phyloP scores from a whole-genome alignment of 805 yeast genomes.

The Starmerella asiatica region DNA sequence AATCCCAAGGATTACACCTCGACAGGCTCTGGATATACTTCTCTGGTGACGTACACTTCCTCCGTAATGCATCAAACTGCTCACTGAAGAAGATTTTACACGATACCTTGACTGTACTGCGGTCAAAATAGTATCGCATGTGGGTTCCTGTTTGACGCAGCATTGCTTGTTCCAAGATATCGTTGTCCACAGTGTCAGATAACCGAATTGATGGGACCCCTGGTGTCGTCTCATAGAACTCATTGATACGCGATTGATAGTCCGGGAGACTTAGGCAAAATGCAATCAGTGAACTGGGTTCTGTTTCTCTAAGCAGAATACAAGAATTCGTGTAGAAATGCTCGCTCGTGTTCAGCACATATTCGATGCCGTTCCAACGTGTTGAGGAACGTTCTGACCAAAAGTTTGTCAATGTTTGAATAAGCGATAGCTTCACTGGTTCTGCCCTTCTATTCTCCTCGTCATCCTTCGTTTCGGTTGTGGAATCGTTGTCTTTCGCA shows the following conservation, averaged over 20 bases:
- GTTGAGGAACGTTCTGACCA: conserved; percentile 98
- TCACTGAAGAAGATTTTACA: conserved; percentile 93
- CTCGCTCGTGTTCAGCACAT: conserved; percentile 67
- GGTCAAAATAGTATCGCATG: conserved; percentile 80
- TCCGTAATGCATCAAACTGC: conserved; percentile 87
- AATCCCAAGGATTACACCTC: conserved; percentile 90
- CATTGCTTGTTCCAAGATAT: conserved; percentile 51
- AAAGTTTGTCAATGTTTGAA: conserved; percentile 74
- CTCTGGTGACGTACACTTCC: conserved; percentile 63
- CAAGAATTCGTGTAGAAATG: conserved; percentile 89
- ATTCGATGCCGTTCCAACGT: conserved; percentile 81
- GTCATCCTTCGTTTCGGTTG: conserved; percentile 2
- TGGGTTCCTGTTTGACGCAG: conserved; percentile 76
- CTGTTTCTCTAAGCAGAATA: conserved; percentile 89
- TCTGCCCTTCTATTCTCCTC: conserved; percentile 9
- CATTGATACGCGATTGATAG: conserved; percentile 50
- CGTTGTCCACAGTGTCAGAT: conserved; percentile 5
- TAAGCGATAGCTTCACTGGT: conserved; percentile 35
- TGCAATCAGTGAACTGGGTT: conserved; percentile 87
- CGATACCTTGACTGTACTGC: conserved; percentile 66
- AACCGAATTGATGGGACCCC: not conserved
- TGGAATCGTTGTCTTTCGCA: not conserved
- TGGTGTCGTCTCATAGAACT: conserved; percentile 23
- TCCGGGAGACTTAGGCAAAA: conserved; percentile 81
- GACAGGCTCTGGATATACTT: conserved; percentile 79